A percentile compares a stretch with the other conserved stretches of the same genome.
Conservation (phyloP, 306 rosid genomes). For the Gynostemma pentaphyllum region DNA sequence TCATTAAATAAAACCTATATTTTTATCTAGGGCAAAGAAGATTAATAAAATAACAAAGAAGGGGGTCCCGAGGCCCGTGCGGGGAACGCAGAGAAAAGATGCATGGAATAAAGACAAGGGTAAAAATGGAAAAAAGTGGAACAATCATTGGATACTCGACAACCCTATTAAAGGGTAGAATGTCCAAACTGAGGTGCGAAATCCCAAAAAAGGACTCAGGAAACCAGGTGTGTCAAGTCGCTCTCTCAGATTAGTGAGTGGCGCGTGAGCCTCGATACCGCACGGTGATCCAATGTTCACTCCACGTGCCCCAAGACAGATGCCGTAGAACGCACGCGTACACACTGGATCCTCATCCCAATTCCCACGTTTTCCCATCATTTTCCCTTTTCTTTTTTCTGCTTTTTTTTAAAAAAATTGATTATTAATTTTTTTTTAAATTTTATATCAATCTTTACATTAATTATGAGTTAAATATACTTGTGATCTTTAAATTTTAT, state of each 20-base stretch:
- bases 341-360: slow-evolving; percentile 4
- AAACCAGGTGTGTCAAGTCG: neutral
- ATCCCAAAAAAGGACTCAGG: neutral
- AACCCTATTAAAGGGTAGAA: neutral
- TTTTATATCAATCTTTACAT: no score
- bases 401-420: no score
- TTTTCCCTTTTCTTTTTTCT: neutral
- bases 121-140: neutral
- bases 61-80: neutral
- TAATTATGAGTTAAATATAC: no score
- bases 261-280: slow-evolving; percentile 11
- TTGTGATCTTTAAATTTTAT: no score
- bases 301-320: neutral
- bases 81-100: neutral
- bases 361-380: neutral
- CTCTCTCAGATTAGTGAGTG: neutral
- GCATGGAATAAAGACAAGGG: neutral
- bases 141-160: slow-evolving; percentile 9
- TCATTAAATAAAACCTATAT: neutral
- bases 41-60: neutral
- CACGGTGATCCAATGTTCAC: neutral
- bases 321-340: slow-evolving; percentile 6
- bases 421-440: no score
- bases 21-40: neutral
- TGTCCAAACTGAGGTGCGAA: slow-evolving; percentile 7